Percentiles rank a stretch among this genome's conserved stretches.
These are phyloP conservation scores for Paecilomyces dactylethromorphus DNA, from an alignment of 2,329 filamentous ascomycete genomes.

Conservation along the genomic window DNA sequence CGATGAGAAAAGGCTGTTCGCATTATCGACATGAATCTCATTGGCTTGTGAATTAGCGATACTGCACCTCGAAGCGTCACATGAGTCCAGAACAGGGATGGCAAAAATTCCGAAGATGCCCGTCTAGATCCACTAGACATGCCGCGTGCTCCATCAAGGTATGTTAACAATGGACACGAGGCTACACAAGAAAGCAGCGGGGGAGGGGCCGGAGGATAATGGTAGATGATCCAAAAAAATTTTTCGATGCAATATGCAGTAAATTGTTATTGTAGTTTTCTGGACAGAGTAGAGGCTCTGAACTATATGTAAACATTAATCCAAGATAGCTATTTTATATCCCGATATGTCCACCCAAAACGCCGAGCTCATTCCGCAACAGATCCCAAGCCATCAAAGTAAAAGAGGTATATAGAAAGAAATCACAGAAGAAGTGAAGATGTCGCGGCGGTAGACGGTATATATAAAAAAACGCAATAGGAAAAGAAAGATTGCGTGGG, in stretches of 20 bases:
- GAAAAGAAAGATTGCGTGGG: background rate
- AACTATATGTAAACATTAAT: background rate
- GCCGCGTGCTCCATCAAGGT: background rate
- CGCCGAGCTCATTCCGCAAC: background rate
- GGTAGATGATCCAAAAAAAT: background rate
- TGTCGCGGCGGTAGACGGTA: background rate
- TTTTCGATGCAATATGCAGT: background rate
- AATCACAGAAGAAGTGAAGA: background rate
- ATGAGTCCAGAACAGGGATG: background rate
- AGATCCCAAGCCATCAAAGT: background rate
- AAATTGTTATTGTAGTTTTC: background rate
- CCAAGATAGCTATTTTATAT: background rate
- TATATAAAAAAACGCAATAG: background rate
- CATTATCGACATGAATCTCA: background rate
- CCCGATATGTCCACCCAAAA: background rate
- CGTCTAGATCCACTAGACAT: background rate
- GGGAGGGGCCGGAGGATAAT: background rate
- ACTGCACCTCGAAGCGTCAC: background rate
- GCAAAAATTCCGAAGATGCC: background rate
- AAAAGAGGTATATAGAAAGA: background rate
- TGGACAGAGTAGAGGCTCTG: background rate
- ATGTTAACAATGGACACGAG: background rate
- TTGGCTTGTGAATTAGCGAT: background rate
- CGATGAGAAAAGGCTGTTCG: background rate
- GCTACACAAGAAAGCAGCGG: background rate